phyloP scores from a whole-genome alignment of 441 rosid species.

The Populus hybrid region DNA sequence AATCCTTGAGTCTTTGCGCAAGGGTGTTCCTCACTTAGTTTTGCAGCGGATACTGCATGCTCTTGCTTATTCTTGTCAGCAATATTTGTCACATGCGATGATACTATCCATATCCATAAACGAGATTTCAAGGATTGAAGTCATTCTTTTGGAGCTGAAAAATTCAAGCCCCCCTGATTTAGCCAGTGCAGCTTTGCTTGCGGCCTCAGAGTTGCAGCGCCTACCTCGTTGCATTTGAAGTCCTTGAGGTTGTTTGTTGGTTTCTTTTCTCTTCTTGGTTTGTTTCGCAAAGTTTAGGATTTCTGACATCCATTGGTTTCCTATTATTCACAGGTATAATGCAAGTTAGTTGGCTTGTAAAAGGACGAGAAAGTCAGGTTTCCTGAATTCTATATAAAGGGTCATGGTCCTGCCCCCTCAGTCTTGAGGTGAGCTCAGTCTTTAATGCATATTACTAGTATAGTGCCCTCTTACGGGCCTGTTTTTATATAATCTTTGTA shows the following conservation, averaged over 20 bases:
- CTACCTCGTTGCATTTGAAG: slow-evolving; percentile 59
- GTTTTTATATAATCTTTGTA: slow-evolving; percentile 26
- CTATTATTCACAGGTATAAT: background rate
- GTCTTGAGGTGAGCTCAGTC: slow-evolving; percentile 20
- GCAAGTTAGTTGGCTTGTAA: background rate
- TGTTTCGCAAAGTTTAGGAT: background rate
- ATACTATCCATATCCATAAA: slow-evolving; percentile 65
- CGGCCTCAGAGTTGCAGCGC: slow-evolving; percentile 63
- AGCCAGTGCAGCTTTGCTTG: slow-evolving; percentile 53
- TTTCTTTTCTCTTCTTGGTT: background rate
- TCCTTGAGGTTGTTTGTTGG: slow-evolving; percentile 16
- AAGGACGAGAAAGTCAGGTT: slow-evolving; percentile 1
- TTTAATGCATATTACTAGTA: background rate
- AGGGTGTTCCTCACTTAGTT: slow-evolving; percentile 37
- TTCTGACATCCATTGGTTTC: background rate
- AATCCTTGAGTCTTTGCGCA: slow-evolving; percentile 62
- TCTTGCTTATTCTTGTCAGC: slow-evolving; percentile 76
- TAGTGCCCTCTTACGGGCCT: slow-evolving; percentile 4
- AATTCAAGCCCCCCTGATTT: slow-evolving; percentile 47
- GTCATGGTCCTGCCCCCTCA: background rate
- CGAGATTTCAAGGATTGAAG: slow-evolving; percentile 62
- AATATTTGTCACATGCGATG: slow-evolving; percentile 76
- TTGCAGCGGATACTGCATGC: slow-evolving; percentile 74
- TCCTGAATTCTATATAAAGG: slow-evolving; percentile 4
- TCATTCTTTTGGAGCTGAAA: slow-evolving; percentile 56